These are phyloP conservation scores for Sporisorium scitamineum DNA, from an alignment of 1,284 basidiomycete genomes.

Conservation along the genomic window DNA sequence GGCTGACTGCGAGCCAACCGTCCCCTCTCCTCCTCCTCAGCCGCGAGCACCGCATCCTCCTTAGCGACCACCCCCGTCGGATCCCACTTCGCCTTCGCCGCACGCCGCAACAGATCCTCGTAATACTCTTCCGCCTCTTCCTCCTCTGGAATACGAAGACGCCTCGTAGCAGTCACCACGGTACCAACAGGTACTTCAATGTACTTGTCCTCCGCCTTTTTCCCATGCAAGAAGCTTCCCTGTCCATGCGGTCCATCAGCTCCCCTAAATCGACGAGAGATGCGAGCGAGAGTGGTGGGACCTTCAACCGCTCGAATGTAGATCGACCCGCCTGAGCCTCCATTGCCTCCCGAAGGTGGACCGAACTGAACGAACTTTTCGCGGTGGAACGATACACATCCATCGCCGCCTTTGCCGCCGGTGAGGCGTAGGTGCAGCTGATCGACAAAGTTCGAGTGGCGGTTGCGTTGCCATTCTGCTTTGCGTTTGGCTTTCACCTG, in stretches of 20 bases:
- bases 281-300: slow-evolving; percentile 59
- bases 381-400: slow-evolving; percentile 66
- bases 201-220: slow-evolving; percentile 52
- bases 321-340: slow-evolving; percentile 63
- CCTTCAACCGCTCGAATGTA: slow-evolving; percentile 58
- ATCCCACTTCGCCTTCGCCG: slow-evolving; percentile 47
- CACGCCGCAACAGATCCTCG: slow-evolving; percentile 39
- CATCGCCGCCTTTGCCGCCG: slow-evolving; percentile 66
- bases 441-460: slow-evolving; percentile 63
- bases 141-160: slow-evolving; percentile 45
- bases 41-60: slow-evolving; percentile 37
- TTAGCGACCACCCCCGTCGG: slow-evolving; percentile 41
- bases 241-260: slow-evolving; percentile 63
- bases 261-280: slow-evolving; percentile 52
- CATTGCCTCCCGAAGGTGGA: slow-evolving; percentile 66
- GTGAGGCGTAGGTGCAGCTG: slow-evolving; percentile 52
- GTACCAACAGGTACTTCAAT: slow-evolving; percentile 68
- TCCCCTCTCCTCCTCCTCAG: slow-evolving; percentile 25
- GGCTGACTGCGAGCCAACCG: slow-evolving; percentile 20
- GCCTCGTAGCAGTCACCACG: slow-evolving; percentile 56
- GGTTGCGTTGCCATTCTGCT: slow-evolving; percentile 59
- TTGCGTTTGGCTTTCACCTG: slow-evolving; percentile 47
- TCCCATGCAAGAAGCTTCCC: slow-evolving; percentile 62
- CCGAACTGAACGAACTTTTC: slow-evolving; percentile 68
- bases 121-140: slow-evolving; percentile 54